Base-by-base conservation (phyloP, 106 monocot species). In the Apostasia shenzhenica region DNA sequence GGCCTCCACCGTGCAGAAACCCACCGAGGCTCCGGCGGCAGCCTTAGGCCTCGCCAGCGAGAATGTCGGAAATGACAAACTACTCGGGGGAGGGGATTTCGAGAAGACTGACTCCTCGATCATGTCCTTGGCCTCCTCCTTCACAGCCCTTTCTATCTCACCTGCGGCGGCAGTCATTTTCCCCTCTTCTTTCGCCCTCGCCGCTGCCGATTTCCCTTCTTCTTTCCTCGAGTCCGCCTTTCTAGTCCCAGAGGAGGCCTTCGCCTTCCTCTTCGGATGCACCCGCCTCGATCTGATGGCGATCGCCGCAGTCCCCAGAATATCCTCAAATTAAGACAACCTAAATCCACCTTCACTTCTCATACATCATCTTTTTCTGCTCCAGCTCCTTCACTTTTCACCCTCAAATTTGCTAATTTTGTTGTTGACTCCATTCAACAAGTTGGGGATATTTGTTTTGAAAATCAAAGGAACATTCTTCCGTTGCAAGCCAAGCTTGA, bases 51-150 rank as follows among this genome's bases (percentile, higher is more conserved):
- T 63, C 45, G n/a, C 45, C 62, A 63, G 1, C 12, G 62, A 63
- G 45, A 63, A 63, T 63, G 10, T 63, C 1, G 62, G 62, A 63
- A 63, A 63, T 13, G 62, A 44, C 6, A 63, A 12, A 63, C 62
- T 45, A 63, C 62, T 63, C 12, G 62, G 62, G 2, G 62, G 62
- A 11, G 62, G 62, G 8, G 62, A 63, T 0, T 13, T 42, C n/a
- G 62, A 63, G 42, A 45, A 63, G 43, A 63, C 62, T 8, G 59
- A 59, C 8, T 63, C 62, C 42, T 61, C 42, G 4, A 7, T 4
- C 13, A 10, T 11, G 4, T 56, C n/a, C 4, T 56, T n/a, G n/a
- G 1, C 0, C 10, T 4, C 10, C 56, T 13, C n/a, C 56, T 9
- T 1, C n/a, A 4, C 56, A 1, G 56, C 1, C 14, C 13, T 4